Evolutionary conservation across 2,329 filamentous ascomycete species (phyloP), one percentile per base, ranked within the genome.

Genomic region (Aureobasidium sp.): DNA sequence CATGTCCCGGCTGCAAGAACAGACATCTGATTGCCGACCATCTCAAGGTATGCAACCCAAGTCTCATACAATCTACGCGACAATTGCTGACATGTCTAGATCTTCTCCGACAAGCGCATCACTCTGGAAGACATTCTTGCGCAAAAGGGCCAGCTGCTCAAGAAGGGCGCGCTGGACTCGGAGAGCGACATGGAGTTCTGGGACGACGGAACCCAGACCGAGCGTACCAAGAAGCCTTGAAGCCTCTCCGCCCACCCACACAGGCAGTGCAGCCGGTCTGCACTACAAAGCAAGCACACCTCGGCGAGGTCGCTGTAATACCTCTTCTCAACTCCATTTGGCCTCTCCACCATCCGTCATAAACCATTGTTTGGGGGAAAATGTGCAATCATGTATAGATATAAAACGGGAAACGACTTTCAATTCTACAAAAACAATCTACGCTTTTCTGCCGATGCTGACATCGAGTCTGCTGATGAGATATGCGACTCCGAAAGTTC

Each of bases 171-270:
- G 31, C 71, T 92, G 36, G 85, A 88, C 57, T 84, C 86, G 67
- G 87, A 92, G 67, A 91, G 90, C n/a, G 89, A 96, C 72, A 78
- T 97, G 52, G 93, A 97, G 74, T 94, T 97, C 68, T 96, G 91
- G 88, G 87, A 89, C 34, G 90, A 96, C 66, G 85, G 62, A 3
- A 63, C 57, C 3, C 61, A 63, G 48, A 60, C 53, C 11, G 53
- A 60, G 17, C 44, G 48, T 14, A 48, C 45, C 7, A 58, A 53
- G 55, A 52, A 56, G 41, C 60, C 48, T 49, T 51, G 25, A 49
- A 17, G 2, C 12, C 29, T n/a, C 6, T 20, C 41, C 11, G 14
- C 1, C 36, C 12, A 22, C 12, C 5, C 9, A 25, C 20, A 14
- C 27, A 20, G 12, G 3, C 20, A 52, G 29, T 27, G 60, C 60